Percentiles rank a stretch among this genome's conserved stretches.
phyloP scores from a whole-genome alignment of 257 asterid species.

The Nicotiana attenuata region DNA sequence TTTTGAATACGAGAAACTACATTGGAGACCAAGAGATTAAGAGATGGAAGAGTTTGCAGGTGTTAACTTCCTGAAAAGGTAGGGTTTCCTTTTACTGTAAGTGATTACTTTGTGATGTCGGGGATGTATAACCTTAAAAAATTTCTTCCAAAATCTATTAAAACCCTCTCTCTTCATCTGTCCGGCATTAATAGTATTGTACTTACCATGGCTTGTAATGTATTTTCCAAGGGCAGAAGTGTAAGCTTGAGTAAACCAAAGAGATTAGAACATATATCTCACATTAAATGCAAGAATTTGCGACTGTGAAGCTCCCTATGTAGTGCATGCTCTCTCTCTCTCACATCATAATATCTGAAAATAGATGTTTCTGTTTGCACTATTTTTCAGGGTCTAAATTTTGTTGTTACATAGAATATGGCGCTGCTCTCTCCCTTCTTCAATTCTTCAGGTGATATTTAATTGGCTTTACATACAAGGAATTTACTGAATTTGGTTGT shows the following conservation, averaged over 20 bases:
- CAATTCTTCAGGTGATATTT: slow-evolving; percentile 1
- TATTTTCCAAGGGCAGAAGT: neutral
- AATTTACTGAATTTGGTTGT: slow-evolving; percentile 10
- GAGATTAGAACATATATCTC: neutral
- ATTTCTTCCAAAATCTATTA: neutral
- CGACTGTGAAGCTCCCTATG: neutral
- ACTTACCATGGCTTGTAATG: neutral
- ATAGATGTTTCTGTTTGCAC: neutral
- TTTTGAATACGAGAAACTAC: slow-evolving; percentile 78
- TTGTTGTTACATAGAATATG: neutral
- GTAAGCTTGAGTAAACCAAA: neutral
- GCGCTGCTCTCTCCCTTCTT: neutral
- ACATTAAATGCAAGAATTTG: neutral
- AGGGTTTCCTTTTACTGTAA: neutral
- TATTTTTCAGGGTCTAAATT: neutral
- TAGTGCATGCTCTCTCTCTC: neutral
- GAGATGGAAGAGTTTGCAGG: slow-evolving; percentile 67
- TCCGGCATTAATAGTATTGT: neutral
- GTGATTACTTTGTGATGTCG: neutral
- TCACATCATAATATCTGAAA: too few species aligned
- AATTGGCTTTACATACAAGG: neutral
- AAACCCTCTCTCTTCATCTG: neutral
- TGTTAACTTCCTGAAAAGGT: slow-evolving; percentile 65
- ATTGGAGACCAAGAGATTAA: slow-evolving; percentile 76
- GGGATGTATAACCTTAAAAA: neutral